A percentile compares a stretch with the other conserved stretches of the same genome.
phyloP scores from a whole-genome alignment of 2,329 filamentous ascomycete genomes.

The Pyricularia grisea region DNA sequence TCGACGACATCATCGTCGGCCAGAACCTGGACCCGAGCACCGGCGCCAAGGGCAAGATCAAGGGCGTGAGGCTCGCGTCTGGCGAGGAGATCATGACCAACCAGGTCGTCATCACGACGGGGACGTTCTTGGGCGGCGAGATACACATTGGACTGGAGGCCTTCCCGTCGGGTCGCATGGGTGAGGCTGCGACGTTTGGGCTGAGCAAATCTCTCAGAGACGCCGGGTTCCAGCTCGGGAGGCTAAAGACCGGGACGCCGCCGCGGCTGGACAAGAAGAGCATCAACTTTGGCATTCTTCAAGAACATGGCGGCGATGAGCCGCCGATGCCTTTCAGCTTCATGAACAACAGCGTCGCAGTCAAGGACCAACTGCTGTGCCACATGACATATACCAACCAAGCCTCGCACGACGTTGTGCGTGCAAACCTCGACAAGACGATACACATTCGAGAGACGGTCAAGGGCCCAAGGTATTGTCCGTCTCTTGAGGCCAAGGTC shows the following conservation, averaged over 20 bases:
- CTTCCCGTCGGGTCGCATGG: constrained; percentile 84
- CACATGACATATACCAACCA: constrained; percentile 82
- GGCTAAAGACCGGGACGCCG: constrained; percentile 92
- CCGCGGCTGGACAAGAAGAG: constrained; percentile 73
- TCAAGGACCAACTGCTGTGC: constrained; percentile 76
- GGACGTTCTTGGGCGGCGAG: constrained; percentile 89
- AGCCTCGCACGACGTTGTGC: constrained; percentile 71
- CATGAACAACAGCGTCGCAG: constrained; percentile 67
- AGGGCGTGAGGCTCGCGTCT: constrained; percentile 77
- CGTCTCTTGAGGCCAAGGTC: constrained; percentile 89
- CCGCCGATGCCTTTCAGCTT: constrained; percentile 89
- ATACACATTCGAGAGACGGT: constrained; percentile 95
- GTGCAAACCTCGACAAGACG: constrained; percentile 86
- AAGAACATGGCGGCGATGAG: constrained; percentile 71
- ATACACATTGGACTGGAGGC: constrained; percentile 87
- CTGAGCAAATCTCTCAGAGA: constrained; percentile 83
- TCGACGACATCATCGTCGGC: constrained; percentile 80
- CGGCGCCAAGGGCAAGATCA: constrained; percentile 59
- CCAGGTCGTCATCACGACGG: constrained; percentile 88
- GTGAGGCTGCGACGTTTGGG: constrained; percentile 86
- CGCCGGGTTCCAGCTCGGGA: constrained; percentile 80
- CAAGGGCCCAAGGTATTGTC: constrained; percentile 89
- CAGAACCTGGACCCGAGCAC: constrained; percentile 29
- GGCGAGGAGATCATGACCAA: constrained; percentile 74
- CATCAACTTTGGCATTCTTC: constrained; percentile 67